These are phyloP conservation scores for Phytophthora palmivora DNA, from an alignment of 352 stramenopile genomes.

Conservation along the genomic window DNA sequence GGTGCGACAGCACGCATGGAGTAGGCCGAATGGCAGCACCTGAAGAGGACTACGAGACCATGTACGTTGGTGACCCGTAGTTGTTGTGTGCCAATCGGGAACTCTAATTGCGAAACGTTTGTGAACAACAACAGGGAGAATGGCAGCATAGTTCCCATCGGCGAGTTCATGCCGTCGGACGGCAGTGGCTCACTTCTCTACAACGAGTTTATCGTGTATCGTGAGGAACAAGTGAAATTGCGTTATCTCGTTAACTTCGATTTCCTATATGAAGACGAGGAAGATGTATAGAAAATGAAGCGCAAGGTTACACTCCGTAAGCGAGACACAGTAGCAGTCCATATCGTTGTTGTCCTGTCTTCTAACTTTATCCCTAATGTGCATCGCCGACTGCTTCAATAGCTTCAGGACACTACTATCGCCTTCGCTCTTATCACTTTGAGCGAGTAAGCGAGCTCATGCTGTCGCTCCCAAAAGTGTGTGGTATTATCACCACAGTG, in stretches of 20 bases:
- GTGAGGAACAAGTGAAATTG: conserved; percentile 68
- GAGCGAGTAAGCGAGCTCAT: conserved; percentile 26
- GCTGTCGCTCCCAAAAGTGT: conserved; percentile 28
- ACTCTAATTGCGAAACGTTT: background rate
- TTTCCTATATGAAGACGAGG: conserved; percentile 52
- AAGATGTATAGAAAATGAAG: conserved; percentile 17
- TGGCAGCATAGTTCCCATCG: conserved; percentile 62
- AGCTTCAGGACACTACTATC: conserved; percentile 30
- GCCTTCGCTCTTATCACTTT: conserved; percentile 12
- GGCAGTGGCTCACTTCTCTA: conserved; percentile 65
- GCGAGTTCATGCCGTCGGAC: conserved; percentile 59
- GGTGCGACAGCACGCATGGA: conserved; percentile 60
- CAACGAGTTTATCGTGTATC: conserved; percentile 84
- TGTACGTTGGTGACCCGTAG: conserved; percentile 28
- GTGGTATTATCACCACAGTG: conserved; percentile 19
- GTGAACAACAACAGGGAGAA: conserved; percentile 35
- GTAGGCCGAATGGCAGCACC: conserved; percentile 63
- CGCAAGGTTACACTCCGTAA: conserved; percentile 11
- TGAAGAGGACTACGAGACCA: conserved; percentile 50
- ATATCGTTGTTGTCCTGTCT: conserved; percentile 40
- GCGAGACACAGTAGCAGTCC: conserved; percentile 30
- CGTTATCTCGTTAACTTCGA: conserved; percentile 67
- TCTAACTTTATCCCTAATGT: conserved; percentile 55
- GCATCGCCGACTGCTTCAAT: conserved; percentile 39
- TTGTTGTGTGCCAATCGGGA: background rate